Percentiles rank a stretch among this genome's conserved stretches.
phyloP scores from a whole-genome alignment of 2,329 filamentous ascomycete genomes.

The Amauroascus niger region DNA sequence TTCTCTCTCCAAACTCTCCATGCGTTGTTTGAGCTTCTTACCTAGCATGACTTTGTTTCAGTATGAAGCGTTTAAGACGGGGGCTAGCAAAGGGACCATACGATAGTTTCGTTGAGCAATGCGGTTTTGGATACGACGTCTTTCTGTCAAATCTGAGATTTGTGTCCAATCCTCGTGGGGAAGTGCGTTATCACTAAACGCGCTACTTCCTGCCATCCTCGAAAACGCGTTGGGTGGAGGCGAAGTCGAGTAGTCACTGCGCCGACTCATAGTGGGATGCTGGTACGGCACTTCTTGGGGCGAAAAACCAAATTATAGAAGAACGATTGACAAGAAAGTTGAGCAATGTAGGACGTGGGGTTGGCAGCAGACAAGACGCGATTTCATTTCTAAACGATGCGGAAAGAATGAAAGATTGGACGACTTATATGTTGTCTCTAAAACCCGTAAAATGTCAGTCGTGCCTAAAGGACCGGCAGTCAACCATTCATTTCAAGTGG shows the following conservation, averaged over 20 bases:
- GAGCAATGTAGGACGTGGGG: neutral
- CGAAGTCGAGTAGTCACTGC: neutral
- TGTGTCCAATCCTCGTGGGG: slow-evolving; percentile 98
- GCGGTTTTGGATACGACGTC: slow-evolving; percentile 88
- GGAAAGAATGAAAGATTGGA: neutral
- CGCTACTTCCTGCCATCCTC: slow-evolving; percentile 77
- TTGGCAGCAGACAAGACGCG: neutral
- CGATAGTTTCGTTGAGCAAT: slow-evolving; percentile 97
- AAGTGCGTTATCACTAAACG: slow-evolving; percentile 87
- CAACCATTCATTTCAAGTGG: neutral
- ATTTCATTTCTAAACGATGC: neutral
- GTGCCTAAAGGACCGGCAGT: neutral
- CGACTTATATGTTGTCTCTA: neutral
- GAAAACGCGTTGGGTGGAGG: slow-evolving; percentile 29
- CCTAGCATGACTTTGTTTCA: slow-evolving; percentile 30
- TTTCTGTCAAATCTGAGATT: slow-evolving; percentile 92
- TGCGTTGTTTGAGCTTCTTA: slow-evolving; percentile 58
- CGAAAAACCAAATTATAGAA: neutral
- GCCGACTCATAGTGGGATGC: slow-evolving; percentile 5
- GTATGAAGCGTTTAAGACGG: neutral
- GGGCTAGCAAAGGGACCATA: slow-evolving; percentile 38
- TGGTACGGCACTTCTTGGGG: neutral
- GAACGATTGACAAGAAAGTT: neutral
- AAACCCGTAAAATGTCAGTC: neutral
- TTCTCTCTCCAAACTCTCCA: slow-evolving; percentile 56